Base-by-base conservation (phyloP, 73 alveolate genomes). In the Urostyla sp. region DNA sequence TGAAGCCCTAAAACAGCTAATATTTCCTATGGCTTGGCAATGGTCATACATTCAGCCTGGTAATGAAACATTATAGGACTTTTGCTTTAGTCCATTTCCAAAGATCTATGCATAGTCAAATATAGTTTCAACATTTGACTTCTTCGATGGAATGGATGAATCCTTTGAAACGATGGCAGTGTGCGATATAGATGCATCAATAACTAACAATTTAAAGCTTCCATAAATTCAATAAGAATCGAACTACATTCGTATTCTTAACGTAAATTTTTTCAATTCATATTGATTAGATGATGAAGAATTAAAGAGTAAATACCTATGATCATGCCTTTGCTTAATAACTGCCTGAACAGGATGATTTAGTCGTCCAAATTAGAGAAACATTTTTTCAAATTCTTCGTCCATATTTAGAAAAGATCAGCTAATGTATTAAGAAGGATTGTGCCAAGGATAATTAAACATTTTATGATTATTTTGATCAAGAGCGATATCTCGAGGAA, bases 1-100 rank as follows among this genome's bases (percentile, higher is more conserved):
- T 0, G 87, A 75, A 20, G 87, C 67, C 11, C 24, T 75, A 31
- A 75, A 57, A 40, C 69, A 75, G 35, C 24, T 75, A 28, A 50
- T 75, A 2, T 75, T 75, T 34, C 87, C 87, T 5, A 63, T 75
- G 69, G 57, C 72, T 11, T 75, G 78, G 76, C 36, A 75, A 63
- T 26, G 57, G n/a, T 38, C 63, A 16, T 77, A 52, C 48, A 60
- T 77, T 36, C 28, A 57, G 50, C 89, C 89, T 23, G 66, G 75
- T 4, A 59, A 32, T 60, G 89, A 60, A 26, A 28, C 38, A 20
- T 50, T 77, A 16, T 44, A 59, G 4, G 89, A 72, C 10, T 30
- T 56, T 37, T 38, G 75, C 21, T 82, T 66, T 5, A 84, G 80
- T 13, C 60, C 72, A 0, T 50, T 80, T n/a, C 67, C 55, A 0